Percentiles rank a stretch among this genome's conserved stretches.
Conservation (phyloP, 306 rosid species). For the Inga oerstediana region DNA sequence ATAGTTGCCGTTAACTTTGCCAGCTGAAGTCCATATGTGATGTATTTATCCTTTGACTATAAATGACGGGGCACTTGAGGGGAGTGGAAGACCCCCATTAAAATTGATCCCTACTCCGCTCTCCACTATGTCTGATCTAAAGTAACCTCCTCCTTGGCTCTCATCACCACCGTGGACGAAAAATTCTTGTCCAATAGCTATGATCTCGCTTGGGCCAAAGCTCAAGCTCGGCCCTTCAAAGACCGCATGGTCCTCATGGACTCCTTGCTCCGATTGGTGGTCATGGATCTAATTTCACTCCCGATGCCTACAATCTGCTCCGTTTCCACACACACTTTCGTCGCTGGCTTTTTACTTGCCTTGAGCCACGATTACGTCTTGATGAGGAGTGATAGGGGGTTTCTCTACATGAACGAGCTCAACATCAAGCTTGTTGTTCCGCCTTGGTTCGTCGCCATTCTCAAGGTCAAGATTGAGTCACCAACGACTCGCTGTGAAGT, state of each 20-base stretch:
- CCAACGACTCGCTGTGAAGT: constrained; percentile 50
- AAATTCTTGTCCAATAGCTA: constrained; percentile 88
- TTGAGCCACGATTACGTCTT: constrained; percentile 73
- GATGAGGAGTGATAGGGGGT: constrained; percentile 74
- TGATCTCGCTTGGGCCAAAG: constrained; percentile 57
- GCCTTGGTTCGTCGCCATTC: constrained; percentile 53
- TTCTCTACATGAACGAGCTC: constrained; percentile 84
- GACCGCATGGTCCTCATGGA: constrained; percentile 32
- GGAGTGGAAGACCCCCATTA: too few species aligned
- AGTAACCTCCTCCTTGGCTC: constrained; percentile 46
- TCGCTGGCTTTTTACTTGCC: constrained; percentile 66
- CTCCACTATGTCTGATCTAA: constrained; percentile 58
- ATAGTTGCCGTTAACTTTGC: too few species aligned
- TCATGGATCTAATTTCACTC: constrained; percentile 57
- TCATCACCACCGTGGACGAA: constrained; percentile 82
- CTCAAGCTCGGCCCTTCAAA: constrained; percentile 5
- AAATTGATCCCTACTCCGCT: constrained; percentile 28
- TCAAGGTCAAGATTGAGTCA: constrained; percentile 52
- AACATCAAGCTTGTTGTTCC: constrained; percentile 61
- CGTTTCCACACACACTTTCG: constrained; percentile 75
- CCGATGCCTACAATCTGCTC: constrained; percentile 83
- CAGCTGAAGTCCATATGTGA: too few species aligned
- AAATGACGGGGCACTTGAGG: too few species aligned
- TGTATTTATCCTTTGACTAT: too few species aligned
- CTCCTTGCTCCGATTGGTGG: constrained; percentile 37